These are phyloP conservation scores for Quercus rubra DNA, from an alignment of 306 rosid species.

Conservation along the genomic window DNA sequence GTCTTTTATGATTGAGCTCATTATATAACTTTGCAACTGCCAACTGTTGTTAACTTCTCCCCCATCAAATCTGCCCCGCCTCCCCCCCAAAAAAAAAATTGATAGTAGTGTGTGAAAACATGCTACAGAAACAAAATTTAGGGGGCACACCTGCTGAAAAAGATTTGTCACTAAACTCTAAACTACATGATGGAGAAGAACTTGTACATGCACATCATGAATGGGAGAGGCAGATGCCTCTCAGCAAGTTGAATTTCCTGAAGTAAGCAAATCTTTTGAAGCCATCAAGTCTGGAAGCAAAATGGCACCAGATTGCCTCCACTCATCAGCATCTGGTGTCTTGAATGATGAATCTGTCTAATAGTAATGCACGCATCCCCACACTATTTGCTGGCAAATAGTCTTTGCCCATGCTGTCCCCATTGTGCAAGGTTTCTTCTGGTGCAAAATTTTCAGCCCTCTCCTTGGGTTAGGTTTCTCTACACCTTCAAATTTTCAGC, in stretches of 20 bases:
- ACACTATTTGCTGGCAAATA: conserved; percentile 78
- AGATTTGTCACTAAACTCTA: background rate
- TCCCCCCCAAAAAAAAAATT: too few species aligned
- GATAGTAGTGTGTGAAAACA: too few species aligned
- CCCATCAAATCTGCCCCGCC: background rate
- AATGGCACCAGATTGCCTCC: conserved; percentile 75
- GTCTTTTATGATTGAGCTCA: background rate
- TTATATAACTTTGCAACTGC: background rate
- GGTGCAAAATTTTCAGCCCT: conserved; percentile 72
- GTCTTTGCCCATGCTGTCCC: conserved; percentile 92
- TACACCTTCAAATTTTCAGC: conserved; percentile 48
- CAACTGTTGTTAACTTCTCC: background rate
- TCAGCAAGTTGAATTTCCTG: conserved; percentile 40
- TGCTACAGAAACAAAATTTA: background rate
- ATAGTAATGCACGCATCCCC: conserved; percentile 74
- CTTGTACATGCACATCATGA: background rate
- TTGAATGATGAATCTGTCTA: conserved; percentile 64
- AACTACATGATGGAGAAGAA: background rate
- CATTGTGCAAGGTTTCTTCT: conserved; percentile 67
- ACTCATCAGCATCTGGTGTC: conserved; percentile 74
- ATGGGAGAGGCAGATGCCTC: background rate
- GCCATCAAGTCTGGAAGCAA: conserved; percentile 70
- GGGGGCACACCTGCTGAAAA: background rate
- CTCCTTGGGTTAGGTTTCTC: conserved; percentile 85
- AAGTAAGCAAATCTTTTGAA: conserved; percentile 56